Evolutionary conservation across 2,329 filamentous ascomycete genomes (phyloP).

Genomic region (Fusarium chlamydosporum): DNA sequence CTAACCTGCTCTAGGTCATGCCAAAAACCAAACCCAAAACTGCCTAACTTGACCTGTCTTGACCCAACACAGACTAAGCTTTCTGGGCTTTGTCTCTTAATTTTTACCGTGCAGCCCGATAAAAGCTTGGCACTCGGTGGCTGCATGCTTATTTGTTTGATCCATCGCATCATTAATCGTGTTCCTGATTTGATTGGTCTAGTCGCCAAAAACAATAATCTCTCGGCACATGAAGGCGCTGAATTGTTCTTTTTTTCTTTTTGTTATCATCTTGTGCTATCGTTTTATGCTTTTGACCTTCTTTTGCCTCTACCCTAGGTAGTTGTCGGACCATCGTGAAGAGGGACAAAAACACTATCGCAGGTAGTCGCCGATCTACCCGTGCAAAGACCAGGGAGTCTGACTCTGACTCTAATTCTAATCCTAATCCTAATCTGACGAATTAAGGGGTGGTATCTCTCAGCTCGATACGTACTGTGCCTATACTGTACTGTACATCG

Average conservation of each 20-base stretch:
- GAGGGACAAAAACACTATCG: neutral
- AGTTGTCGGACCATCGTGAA: neutral
- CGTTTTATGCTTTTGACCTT: constrained; percentile 12
- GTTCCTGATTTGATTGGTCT: constrained; percentile 22
- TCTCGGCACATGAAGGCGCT: neutral
- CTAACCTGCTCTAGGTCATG: no score
- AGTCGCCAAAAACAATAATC: neutral
- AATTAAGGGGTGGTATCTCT: constrained; percentile 3
- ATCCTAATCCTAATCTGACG: neutral
- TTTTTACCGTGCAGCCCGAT: constrained; percentile 50
- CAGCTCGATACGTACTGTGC: neutral
- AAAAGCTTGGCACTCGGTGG: constrained; percentile 51
- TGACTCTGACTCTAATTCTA: neutral
- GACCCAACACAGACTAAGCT: constrained; percentile 21
- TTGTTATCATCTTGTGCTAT: neutral
- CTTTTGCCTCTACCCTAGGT: neutral
- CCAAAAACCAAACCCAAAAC: no score
- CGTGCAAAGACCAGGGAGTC: constrained; percentile 14
- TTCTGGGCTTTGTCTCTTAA: constrained; percentile 38
- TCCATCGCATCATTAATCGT: constrained; percentile 32
- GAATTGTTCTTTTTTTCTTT: neutral
- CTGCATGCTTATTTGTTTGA: constrained; percentile 49
- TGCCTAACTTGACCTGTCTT: constrained; percentile 6
- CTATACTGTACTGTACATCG: constrained; percentile 2
- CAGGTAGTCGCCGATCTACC: constrained; percentile 35